Percentiles rank a stretch among this genome's conserved stretches.
These are phyloP conservation scores for Coniferiporia sulphurascens DNA, from an alignment of 1,284 basidiomycete genomes.

Conservation along the genomic window DNA sequence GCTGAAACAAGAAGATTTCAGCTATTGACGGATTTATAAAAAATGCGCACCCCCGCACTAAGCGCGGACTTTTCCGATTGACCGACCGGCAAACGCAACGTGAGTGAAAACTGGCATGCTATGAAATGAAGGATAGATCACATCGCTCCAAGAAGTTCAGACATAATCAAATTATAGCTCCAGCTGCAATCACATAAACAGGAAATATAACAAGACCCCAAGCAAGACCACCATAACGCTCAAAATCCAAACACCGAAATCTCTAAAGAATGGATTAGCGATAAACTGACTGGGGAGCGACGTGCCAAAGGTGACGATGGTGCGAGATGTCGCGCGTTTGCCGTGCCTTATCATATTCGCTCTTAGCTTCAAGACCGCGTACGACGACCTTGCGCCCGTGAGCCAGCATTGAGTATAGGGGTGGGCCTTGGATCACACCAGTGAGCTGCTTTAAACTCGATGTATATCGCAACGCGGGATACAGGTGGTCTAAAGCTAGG, in stretches of 20 bases:
- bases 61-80: background rate
- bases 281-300: slow-evolving; percentile 44
- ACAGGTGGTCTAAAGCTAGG: no score
- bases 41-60: background rate
- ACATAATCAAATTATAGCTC: background rate
- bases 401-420: slow-evolving; percentile 38
- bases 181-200: background rate
- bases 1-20: background rate
- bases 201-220: slow-evolving; percentile 1
- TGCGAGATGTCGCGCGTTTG: slow-evolving; percentile 57
- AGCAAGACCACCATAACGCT: background rate
- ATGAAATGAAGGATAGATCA: background rate
- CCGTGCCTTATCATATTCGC: slow-evolving; percentile 40
- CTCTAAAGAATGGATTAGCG: slow-evolving; percentile 60
- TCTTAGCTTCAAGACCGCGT: slow-evolving; percentile 43
- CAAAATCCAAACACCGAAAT: slow-evolving; percentile 45
- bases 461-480: no score
- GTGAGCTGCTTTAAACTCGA: no score
- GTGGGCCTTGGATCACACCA: no score
- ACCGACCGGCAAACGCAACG: background rate
- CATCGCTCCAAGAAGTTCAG: background rate
- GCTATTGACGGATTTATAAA: background rate
- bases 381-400: slow-evolving; percentile 58
- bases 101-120: background rate
- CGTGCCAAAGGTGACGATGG: slow-evolving; percentile 53